Percentiles rank a stretch among this genome's conserved stretches.
phyloP scores from a whole-genome alignment of 345 rosid species.

The Salix viminalis region DNA sequence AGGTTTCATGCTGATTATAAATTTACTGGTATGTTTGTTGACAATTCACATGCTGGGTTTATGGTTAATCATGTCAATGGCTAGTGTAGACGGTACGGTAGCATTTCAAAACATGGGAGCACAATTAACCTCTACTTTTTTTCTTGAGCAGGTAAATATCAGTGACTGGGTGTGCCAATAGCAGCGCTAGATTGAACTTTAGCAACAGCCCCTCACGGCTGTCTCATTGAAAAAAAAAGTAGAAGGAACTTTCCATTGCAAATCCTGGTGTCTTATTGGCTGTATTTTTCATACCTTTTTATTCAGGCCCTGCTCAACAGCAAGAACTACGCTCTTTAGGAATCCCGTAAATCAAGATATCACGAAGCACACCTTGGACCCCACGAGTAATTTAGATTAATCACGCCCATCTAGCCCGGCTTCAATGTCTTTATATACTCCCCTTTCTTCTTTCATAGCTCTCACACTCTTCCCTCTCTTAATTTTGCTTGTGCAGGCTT shows the following conservation, averaged over 20 bases:
- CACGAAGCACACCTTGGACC: constrained; percentile 36
- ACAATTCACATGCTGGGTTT: too few relatives aligned
- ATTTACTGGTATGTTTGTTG: too few relatives aligned
- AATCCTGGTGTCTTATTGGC: constrained; percentile 15
- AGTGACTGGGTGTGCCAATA: too few relatives aligned
- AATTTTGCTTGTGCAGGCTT: not conserved
- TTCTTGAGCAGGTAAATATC: too few relatives aligned
- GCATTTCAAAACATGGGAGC: too few relatives aligned
- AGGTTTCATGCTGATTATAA: too few relatives aligned
- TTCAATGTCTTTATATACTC: constrained; percentile 36
- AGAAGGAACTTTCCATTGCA: not conserved
- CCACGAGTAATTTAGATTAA: constrained; percentile 29
- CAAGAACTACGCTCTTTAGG: constrained; percentile 27
- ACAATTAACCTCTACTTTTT: too few relatives aligned
- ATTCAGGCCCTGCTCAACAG: constrained; percentile 31
- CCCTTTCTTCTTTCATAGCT: not conserved
- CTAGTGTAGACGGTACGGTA: too few relatives aligned
- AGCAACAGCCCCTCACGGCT: not conserved
- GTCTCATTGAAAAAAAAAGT: not conserved
- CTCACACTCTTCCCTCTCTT: not conserved
- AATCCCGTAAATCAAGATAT: constrained; percentile 49
- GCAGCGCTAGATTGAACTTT: too few relatives aligned
- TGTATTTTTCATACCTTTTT: not conserved
- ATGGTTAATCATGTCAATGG: too few relatives aligned
- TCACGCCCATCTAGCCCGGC: constrained; percentile 29